Percentiles rank a stretch among this genome's conserved stretches.
phyloP scores from a whole-genome alignment of 768 basidiomycete genomes.

The Suillus plorans region DNA sequence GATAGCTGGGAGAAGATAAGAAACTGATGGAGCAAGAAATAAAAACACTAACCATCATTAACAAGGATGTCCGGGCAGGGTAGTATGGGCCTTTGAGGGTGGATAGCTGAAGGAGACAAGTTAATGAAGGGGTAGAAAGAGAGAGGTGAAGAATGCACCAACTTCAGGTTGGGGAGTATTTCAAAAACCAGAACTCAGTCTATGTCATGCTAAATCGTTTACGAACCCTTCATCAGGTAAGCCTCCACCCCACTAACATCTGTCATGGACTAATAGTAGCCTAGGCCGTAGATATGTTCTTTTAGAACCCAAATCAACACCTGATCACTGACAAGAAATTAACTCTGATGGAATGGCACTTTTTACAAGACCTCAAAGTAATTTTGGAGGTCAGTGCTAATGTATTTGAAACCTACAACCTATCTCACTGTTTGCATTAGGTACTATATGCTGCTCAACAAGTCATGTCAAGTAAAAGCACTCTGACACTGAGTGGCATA shows the following conservation, averaged over 20 bases:
- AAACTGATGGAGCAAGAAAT: too few species aligned
- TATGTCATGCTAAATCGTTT: background rate
- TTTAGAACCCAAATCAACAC: background rate
- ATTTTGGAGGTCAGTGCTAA: slow-evolving; percentile 11
- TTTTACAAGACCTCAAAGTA: slow-evolving; percentile 11
- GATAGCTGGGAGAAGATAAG: too few species aligned
- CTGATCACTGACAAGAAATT: too few species aligned
- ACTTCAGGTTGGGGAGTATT: too few species aligned
- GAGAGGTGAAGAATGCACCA: too few species aligned
- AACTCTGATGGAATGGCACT: slow-evolving; percentile 4
- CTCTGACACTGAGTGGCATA: background rate
- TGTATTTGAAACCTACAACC: background rate
- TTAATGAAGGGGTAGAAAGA: too few species aligned
- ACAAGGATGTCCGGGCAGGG: too few species aligned
- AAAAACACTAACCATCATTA: too few species aligned
- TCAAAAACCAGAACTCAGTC: background rate
- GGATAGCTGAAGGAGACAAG: too few species aligned
- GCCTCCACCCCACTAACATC: background rate
- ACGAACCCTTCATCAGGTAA: background rate
- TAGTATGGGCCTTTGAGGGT: too few species aligned
- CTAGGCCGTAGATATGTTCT: background rate
- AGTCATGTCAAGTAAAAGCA: slow-evolving; percentile 5
- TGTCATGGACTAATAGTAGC: background rate
- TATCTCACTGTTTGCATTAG: background rate
- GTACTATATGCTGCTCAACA: slow-evolving; percentile 6